phyloP scores from a whole-genome alignment of 2,329 filamentous ascomycete genomes.

The Sclerotinia sclerotiorum region DNA sequence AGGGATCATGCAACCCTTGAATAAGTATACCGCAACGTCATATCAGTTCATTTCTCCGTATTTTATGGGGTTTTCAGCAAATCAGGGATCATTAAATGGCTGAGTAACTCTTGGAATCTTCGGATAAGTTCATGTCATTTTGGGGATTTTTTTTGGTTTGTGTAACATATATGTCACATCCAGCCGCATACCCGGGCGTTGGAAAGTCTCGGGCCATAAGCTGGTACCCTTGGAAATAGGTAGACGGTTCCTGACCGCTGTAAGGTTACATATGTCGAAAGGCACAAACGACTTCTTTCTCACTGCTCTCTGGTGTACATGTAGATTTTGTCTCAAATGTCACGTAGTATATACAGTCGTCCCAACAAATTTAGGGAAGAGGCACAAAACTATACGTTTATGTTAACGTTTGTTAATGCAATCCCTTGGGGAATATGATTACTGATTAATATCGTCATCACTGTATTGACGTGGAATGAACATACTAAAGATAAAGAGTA shows the following conservation, averaged over 20 bases:
- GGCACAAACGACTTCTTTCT: no score
- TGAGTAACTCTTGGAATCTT: not conserved
- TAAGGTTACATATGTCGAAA: no score
- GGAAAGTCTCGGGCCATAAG: not conserved
- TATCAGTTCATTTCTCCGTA: not conserved
- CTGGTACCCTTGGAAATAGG: not conserved
- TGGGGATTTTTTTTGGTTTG: not conserved
- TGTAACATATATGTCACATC: not conserved
- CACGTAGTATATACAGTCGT: no score
- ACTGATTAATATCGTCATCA: no score
- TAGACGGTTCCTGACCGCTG: not conserved
- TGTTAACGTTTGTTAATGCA: no score
- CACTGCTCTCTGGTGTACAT: not conserved
- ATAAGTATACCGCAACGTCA: not conserved
- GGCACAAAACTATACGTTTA: no score
- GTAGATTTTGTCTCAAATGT: not conserved
- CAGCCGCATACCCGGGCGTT: not conserved
- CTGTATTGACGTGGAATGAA: no score
- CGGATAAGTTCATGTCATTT: not conserved
- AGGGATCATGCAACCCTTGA: not conserved
- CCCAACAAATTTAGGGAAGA: no score
- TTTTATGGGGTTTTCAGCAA: not conserved
- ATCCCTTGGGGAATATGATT: no score
- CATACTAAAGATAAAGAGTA: no score
- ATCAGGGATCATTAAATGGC: not conserved